Evolutionary conservation across 768 basidiomycete species (phyloP), one percentile per base, ranked within the genome.

Genomic region (Rhodotorula paludigena): DNA sequence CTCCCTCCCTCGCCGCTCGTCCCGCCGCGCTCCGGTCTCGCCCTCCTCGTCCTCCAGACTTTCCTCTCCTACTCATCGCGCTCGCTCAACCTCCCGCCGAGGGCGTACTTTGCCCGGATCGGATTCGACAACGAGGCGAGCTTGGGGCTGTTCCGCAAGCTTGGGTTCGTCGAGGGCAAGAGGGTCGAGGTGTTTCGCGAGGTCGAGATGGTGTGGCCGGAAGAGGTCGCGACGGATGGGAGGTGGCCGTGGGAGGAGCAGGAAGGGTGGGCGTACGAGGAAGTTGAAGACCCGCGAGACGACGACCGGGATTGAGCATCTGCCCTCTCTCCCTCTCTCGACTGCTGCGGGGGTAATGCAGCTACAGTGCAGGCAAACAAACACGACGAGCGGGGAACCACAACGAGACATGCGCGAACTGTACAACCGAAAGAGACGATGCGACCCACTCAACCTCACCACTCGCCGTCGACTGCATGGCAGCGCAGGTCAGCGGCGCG

Each of bases 121-220:
- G 85, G 85, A 14, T 83, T 84, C 61, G 80, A 81, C 12, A 96
- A 97, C 75, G 74, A 64, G 18, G 80, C 87, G 5, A 90, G 89
- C 60, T 85, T 90, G 35, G 76, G 77, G 12, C 80, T 96, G 15
- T 96, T 96, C 74, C 79, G 83, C 73, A 84, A 83, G 68, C 83
- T 96, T 1, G 91, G 89, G 0, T 96, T 96, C 74, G 76, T 75
- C 25, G 79, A 87, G 42, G 85, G 84, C 16, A 88, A 87, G 75
- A 78, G 80, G 18, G 85, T 87, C 23, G 83, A 85, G 57, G 86
- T 89, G 16, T 97, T 92, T 72, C 80, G 83, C 42, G 90, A 97
- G 78, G 83, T 90, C 23, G 92, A 94, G 80, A 83, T 96, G 85
- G 83, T 88, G 25, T 80, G 63, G 63, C 23, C 12, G 20, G 20